Conservation (phyloP, 148 eudicot species). For the Chenopodium suecicum region DNA sequence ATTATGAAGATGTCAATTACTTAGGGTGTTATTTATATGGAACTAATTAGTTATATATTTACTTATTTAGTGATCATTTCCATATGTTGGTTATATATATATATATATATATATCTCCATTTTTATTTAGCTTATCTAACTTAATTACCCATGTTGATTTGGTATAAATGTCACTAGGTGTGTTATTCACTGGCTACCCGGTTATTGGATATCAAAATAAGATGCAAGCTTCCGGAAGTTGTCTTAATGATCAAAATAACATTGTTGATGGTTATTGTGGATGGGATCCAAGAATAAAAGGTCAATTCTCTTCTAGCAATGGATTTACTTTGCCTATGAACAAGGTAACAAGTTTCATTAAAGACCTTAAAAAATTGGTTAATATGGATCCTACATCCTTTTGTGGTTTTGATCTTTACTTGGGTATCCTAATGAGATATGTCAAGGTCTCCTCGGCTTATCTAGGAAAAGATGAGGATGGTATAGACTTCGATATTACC, state of each 20-base stretch:
- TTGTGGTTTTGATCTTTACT: conserved; percentile 1
- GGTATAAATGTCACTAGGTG: neutral
- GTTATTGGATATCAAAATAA: conserved; percentile 20
- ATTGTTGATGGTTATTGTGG: neutral
- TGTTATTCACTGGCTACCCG: conserved; percentile 13
- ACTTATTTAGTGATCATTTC: no score
- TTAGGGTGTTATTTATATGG: no score
- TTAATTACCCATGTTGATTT: neutral
- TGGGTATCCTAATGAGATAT: conserved; percentile 15
- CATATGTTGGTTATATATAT: no score
- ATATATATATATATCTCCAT: no score
- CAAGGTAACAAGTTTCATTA: conserved; percentile 10
- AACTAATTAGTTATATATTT: no score
- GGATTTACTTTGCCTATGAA: neutral
- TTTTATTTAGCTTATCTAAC: no score
- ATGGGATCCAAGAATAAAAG: conserved; percentile 18
- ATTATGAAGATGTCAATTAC: neutral
- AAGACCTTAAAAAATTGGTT: neutral
- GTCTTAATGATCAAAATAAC: neutral
- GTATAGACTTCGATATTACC: conserved; percentile 11
- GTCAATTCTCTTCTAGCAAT: neutral
- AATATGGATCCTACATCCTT: neutral
- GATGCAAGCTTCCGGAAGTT: conserved; percentile 11
- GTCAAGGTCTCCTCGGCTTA: conserved; percentile 13
- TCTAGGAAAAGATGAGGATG: conserved; percentile 17